Evolutionary conservation across 345 rosid genomes (phyloP).

Genomic region (Eucalyptus grandis): DNA sequence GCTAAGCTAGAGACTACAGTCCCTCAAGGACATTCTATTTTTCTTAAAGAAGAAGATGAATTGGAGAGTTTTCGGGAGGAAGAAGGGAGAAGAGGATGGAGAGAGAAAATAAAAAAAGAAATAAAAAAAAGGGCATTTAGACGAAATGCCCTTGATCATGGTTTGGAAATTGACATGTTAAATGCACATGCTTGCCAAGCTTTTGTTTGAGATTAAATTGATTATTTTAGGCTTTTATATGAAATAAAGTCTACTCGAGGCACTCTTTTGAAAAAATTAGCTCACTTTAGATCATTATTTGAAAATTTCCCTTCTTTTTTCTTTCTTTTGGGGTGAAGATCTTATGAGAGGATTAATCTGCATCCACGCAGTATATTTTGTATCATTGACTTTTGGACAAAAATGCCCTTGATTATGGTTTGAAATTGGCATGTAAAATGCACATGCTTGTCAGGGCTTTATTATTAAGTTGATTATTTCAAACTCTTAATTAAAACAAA

Average conservation of each 20-base stretch:
- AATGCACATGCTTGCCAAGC: background rate
- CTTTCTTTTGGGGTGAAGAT: too few species aligned
- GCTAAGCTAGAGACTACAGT: background rate
- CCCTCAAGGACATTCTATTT: background rate
- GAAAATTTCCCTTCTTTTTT: background rate
- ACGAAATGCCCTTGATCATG: background rate
- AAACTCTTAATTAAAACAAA: fast-evolving
- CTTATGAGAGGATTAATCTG: fast-evolving
- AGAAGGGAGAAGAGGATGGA: background rate
- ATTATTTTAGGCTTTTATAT: background rate
- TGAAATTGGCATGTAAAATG: background rate
- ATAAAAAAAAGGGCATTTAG: too few species aligned
- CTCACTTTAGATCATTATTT: fast-evolving
- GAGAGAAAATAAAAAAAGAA: background rate
- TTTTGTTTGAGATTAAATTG: background rate
- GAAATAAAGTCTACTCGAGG: background rate
- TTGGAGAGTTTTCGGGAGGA: background rate
- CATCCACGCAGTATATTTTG: too few species aligned
- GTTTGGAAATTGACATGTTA: background rate
- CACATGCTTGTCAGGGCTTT: background rate
- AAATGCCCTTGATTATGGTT: background rate
- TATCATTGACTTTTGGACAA: background rate
- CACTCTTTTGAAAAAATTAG: fast-evolving
- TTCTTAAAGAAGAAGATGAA: background rate
- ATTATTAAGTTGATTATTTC: background rate